phyloP scores from a whole-genome alignment of 139 green algal genomes.

The Tetradesmus obliquus region DNA sequence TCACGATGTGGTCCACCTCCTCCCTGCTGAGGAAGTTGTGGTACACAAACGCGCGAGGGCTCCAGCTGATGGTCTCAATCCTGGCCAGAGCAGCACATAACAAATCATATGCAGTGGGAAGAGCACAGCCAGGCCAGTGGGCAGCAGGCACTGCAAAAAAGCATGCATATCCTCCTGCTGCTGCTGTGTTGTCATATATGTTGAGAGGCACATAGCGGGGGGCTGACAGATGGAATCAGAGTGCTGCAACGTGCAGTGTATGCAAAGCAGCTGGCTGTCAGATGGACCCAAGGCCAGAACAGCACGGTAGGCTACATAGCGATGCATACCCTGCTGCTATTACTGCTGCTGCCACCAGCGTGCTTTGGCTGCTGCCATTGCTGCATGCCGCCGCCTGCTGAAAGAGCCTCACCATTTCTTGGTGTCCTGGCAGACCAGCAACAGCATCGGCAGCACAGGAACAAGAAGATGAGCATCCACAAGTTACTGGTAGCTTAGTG shows the following conservation, averaged over 20 bases:
- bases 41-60: slow-evolving; percentile 57
- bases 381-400: neutral
- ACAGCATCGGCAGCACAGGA: neutral
- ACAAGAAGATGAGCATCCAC: too few relatives aligned
- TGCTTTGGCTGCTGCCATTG: neutral
- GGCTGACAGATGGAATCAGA: neutral
- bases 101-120: neutral
- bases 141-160: neutral
- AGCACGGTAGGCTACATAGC: too few relatives aligned
- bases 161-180: neutral
- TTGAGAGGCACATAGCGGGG: neutral
- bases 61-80: slow-evolving; percentile 60
- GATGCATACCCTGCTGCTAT: neutral
- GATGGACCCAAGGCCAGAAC: too few relatives aligned
- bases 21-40: slow-evolving; percentile 61
- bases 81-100: slow-evolving; percentile 1
- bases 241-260: too few relatives aligned
- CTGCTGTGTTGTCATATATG: neutral
- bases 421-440: neutral
- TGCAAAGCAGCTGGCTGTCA: too few relatives aligned
- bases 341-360: neutral
- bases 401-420: neutral
- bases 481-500: too few relatives aligned
- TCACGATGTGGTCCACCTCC: slow-evolving; percentile 61
- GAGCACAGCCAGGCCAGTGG: neutral